A percentile compares a stretch with the other conserved stretches of the same genome.
phyloP scores from a whole-genome alignment of 371 early-diverging fungal genomes.

The Mucor piriformis region DNA sequence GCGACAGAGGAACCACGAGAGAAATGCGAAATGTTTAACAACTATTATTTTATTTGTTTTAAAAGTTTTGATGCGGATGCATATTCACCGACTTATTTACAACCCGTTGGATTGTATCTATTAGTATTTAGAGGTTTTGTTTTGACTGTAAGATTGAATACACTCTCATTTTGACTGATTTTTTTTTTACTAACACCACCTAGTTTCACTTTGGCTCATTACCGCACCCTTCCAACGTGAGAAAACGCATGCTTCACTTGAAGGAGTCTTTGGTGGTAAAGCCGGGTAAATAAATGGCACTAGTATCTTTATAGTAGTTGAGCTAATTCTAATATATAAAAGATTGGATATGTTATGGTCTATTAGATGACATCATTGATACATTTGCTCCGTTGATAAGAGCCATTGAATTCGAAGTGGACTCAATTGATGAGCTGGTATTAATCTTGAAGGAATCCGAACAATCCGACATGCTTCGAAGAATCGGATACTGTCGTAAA shows the following conservation, averaged over 20 bases:
- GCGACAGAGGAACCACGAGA: slow-evolving; percentile 86
- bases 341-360: slow-evolving; percentile 88
- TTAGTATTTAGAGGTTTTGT: slow-evolving; percentile 78
- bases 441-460: slow-evolving; percentile 87
- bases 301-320: background rate
- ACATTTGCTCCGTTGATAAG: slow-evolving; percentile 76
- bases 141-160: slow-evolving; percentile 60
- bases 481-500: slow-evolving; percentile 84
- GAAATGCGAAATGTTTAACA: slow-evolving; percentile 87
- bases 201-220: slow-evolving; percentile 73
- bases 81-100: slow-evolving; percentile 63
- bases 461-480: slow-evolving; percentile 81
- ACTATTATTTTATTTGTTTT: slow-evolving; percentile 89
- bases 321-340: slow-evolving; percentile 5
- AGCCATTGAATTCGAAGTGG: slow-evolving; percentile 83
- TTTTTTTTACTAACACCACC: background rate
- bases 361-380: slow-evolving; percentile 85
- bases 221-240: slow-evolving; percentile 73
- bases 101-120: slow-evolving; percentile 79
- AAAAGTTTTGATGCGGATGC: slow-evolving; percentile 69
- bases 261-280: slow-evolving; percentile 56
- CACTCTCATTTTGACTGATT: too few relatives aligned
- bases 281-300: slow-evolving; percentile 42
- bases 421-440: slow-evolving; percentile 87
- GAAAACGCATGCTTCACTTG: slow-evolving; percentile 71